These are phyloP conservation scores for Ensete glaucum DNA, from an alignment of 176 grass and related monocot species.

Conservation along the genomic window DNA sequence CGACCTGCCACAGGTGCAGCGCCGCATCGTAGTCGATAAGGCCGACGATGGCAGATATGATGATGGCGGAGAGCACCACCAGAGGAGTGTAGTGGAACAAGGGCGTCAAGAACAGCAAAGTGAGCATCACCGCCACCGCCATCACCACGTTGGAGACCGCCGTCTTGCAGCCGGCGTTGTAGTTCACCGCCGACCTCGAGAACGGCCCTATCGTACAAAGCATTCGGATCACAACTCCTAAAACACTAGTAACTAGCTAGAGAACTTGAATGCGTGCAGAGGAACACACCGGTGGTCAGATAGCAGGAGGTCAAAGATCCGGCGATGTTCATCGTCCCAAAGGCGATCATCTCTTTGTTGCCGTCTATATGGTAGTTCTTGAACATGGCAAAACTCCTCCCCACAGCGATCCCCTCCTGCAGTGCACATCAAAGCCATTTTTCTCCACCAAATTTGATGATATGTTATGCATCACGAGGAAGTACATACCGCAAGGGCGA, in stretches of 20 bases:
- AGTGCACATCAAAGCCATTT: neutral
- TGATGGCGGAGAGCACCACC: constrained; percentile 10
- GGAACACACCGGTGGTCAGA: constrained; percentile 16
- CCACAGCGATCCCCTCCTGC: constrained; percentile 50
- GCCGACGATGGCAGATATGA: constrained; percentile 2
- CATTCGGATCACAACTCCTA: too few species aligned
- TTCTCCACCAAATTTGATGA: neutral
- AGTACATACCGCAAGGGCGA: neutral
- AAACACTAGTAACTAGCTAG: too few species aligned
- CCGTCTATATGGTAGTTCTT: constrained; percentile 46
- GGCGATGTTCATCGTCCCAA: constrained; percentile 36
- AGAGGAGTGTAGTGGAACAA: constrained; percentile 14
- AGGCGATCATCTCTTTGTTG: constrained; percentile 59
- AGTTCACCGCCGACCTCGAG: constrained; percentile 8
- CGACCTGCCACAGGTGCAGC: constrained; percentile 2
- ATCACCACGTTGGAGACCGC: constrained; percentile 6
- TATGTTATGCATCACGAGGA: too few species aligned
- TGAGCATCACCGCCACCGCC: constrained; percentile 5
- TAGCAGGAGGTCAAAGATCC: constrained; percentile 56
- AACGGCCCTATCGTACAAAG: neutral
- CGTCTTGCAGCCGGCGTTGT: constrained; percentile 10
- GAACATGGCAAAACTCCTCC: constrained; percentile 37
- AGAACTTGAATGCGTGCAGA: neutral
- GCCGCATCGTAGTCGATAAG: constrained; percentile 9
- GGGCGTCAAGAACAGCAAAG: neutral